Conservation (phyloP, 176 grass and related monocot genomes). For the Oryza officinalis region DNA sequence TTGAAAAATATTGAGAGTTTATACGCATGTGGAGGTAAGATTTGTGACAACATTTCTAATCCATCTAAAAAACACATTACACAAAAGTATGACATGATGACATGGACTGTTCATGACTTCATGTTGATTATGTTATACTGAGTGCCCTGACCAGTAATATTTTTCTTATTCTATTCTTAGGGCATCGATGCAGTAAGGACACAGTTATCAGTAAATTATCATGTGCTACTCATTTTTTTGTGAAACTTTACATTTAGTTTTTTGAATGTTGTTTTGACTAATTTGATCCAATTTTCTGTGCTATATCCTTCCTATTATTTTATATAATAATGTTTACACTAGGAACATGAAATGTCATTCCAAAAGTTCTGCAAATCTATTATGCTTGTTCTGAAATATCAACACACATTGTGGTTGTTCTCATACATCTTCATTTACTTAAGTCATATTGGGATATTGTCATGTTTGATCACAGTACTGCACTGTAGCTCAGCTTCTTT, state of each 20-base stretch:
- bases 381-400: background rate
- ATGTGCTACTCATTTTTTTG: background rate
- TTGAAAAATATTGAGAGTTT: slow-evolving; percentile 85
- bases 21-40: slow-evolving; percentile 84
- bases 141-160: background rate
- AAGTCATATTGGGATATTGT: background rate
- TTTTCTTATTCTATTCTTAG: slow-evolving; percentile 8
- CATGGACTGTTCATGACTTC: background rate
- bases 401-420: background rate
- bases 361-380: background rate
- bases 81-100: slow-evolving; percentile 17
- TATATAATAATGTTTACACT: background rate
- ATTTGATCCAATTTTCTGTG: background rate
- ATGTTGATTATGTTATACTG: background rate
- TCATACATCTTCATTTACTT: background rate
- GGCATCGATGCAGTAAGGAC: background rate
- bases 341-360: background rate
- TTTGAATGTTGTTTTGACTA: background rate
- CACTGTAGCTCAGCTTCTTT: background rate
- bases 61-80: background rate
- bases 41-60: background rate
- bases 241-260: background rate
- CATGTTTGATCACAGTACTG: background rate
- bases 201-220: background rate
- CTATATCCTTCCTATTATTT: slow-evolving; percentile 2